Evolutionary conservation across 176 grass and related monocot species (phyloP).

Genomic region (Cenchrus purpureus): DNA sequence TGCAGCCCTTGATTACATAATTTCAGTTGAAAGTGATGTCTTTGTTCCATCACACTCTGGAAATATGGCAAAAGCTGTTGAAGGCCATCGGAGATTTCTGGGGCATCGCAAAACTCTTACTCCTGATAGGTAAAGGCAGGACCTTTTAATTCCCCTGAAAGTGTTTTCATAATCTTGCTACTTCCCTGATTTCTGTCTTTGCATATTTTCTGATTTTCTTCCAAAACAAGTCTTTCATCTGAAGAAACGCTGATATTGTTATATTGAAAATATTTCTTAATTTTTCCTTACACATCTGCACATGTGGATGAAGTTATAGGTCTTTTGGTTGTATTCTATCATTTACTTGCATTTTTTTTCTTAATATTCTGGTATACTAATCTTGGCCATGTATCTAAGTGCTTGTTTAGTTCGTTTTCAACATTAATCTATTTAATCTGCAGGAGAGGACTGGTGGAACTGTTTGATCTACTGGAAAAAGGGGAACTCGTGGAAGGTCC

Average conservation of each 20-base stretch:
- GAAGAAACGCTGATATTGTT: background rate
- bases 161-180: background rate
- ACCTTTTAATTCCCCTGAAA: background rate
- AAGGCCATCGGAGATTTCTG: conserved; percentile 89
- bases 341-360: background rate
- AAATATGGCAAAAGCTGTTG: conserved; percentile 98
- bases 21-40: conserved; percentile 95
- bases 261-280: conserved; percentile 1
- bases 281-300: background rate
- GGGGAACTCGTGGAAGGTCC: conserved; percentile 74
- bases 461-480: conserved; percentile 87
- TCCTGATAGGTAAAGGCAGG: conserved; percentile 73
- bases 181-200: background rate
- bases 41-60: conserved; percentile 84
- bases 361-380: conserved; percentile 4
- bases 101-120: conserved; percentile 82
- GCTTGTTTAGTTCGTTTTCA: background rate
- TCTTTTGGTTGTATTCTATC: conserved; percentile 22
- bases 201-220: background rate
- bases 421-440: conserved; percentile 33
- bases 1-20: conserved; percentile 92
- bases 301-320: conserved; percentile 16
- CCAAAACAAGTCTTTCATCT: conserved; percentile 15
- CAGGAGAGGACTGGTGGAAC: conserved; percentile 91
- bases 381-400: background rate